phyloP scores from a whole-genome alignment of 75 land plant genomes.

The Gnetum montanum region DNA sequence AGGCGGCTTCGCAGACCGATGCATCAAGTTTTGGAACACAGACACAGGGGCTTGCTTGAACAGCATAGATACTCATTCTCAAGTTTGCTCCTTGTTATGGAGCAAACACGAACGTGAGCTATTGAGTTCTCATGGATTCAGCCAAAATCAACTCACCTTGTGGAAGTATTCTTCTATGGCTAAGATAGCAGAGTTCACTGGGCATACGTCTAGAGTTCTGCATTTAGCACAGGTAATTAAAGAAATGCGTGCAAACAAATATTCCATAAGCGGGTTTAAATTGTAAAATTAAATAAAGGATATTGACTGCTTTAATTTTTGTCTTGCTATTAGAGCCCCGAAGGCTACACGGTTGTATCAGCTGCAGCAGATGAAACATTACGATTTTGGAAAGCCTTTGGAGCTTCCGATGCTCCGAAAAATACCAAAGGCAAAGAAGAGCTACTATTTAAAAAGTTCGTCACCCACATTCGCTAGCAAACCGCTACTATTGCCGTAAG shows the following conservation, averaged over 20 bases:
- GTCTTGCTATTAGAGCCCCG: constrained; percentile 50
- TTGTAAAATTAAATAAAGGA: neutral
- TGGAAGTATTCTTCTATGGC: constrained; percentile 91
- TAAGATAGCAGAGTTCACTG: constrained; percentile 55
- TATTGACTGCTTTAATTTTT: neutral
- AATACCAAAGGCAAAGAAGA: constrained; percentile 3
- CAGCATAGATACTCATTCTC: constrained; percentile 72
- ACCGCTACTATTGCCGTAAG: too few species aligned
- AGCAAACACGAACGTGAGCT: constrained; percentile 70
- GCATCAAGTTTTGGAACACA: constrained; percentile 55
- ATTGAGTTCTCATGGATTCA: constrained; percentile 82
- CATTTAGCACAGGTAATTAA: constrained; percentile 39
- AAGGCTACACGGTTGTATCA: constrained; percentile 62
- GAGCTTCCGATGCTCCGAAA: constrained; percentile 13
- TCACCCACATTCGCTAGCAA: too few species aligned
- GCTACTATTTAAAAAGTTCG: too few species aligned
- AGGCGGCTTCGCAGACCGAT: constrained; percentile 35
- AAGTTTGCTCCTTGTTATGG: constrained; percentile 69
- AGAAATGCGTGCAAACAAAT: neutral
- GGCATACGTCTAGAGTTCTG: constrained; percentile 52
- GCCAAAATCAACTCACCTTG: constrained; percentile 70
- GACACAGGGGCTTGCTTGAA: constrained; percentile 56
- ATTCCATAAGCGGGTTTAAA: neutral
- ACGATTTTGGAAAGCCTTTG: constrained; percentile 71
- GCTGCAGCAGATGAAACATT: constrained; percentile 71